Conservation (phyloP, 2,329 filamentous ascomycete species). For the Arthroderma sp. region DNA sequence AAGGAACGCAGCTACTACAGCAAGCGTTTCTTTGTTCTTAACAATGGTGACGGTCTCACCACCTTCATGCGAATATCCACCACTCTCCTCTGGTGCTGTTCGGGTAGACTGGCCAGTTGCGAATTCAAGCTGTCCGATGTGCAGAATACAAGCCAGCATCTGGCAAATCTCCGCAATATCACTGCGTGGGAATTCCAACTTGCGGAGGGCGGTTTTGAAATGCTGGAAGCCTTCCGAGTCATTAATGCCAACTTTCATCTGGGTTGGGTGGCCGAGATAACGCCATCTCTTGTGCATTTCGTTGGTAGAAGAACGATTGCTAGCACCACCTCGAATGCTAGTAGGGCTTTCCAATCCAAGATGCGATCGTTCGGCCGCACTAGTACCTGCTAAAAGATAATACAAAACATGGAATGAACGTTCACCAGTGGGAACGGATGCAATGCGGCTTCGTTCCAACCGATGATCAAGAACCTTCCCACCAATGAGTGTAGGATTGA, state of each 20-base stretch:
- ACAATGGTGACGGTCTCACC: constrained; percentile 74
- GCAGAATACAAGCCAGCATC: constrained; percentile 83
- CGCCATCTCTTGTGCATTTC: constrained; percentile 73
- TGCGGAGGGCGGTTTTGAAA: constrained; percentile 89
- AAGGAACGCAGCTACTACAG: constrained; percentile 83
- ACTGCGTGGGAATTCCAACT: constrained; percentile 81
- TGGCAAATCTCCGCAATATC: constrained; percentile 98
- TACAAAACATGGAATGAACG: constrained; percentile 94
- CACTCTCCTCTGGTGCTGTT: constrained; percentile 74
- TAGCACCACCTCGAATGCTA: constrained; percentile 31
- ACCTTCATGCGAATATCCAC: constrained; percentile 91
- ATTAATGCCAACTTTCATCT: constrained; percentile 94
- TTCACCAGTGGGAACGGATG: constrained; percentile 86
- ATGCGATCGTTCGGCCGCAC: constrained; percentile 77
- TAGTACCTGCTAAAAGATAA: constrained; percentile 87
- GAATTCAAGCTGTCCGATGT: constrained; percentile 95
- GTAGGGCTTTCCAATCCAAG: constrained; percentile 49
- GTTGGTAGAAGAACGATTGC: constrained; percentile 43
- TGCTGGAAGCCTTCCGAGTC: constrained; percentile 91
- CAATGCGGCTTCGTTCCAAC: constrained; percentile 79
- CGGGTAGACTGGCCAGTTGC: constrained; percentile 68
- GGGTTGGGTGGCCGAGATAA: constrained; percentile 89
- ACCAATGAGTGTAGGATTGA: constrained; percentile 78
- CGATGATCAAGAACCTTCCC: constrained; percentile 91
- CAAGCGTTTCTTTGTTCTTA: constrained; percentile 82